Evolutionary conservation across 2,329 filamentous ascomycete species (phyloP).

Genomic region (Colletotrichum tamarilloi): DNA sequence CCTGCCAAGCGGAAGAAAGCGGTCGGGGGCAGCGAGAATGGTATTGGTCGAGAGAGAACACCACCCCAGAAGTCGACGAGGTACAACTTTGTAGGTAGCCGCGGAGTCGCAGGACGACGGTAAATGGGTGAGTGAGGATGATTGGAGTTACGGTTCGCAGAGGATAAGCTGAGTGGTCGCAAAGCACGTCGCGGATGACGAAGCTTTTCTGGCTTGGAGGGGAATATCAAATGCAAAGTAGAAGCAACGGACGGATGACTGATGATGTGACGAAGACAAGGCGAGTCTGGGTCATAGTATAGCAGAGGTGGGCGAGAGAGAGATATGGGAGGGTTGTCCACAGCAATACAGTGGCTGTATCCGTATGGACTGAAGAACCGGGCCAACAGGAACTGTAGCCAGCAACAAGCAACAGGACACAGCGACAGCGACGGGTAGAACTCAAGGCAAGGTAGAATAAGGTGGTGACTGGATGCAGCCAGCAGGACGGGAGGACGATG

Average conservation of each 20-base stretch:
- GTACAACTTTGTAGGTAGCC: background rate
- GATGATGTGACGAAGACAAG: slow-evolving; percentile 29
- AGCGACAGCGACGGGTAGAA: background rate
- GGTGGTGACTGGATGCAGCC: background rate
- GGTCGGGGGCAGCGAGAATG: slow-evolving; percentile 19
- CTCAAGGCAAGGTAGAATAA: background rate
- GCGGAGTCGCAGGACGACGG: background rate
- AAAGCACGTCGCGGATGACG: background rate
- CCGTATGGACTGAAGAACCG: background rate
- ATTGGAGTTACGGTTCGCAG: background rate
- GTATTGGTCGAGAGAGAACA: slow-evolving; percentile 23
- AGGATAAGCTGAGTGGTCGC: background rate
- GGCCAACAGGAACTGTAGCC: background rate
- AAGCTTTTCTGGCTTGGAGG: slow-evolving; percentile 1
- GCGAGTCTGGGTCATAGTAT: background rate
- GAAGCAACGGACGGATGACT: slow-evolving; percentile 10
- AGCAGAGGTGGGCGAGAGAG: background rate
- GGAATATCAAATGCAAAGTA: background rate
- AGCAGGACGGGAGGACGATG: background rate
- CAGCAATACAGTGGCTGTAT: background rate
- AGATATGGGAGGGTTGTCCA: slow-evolving; percentile 10
- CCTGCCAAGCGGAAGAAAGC: slow-evolving; percentile 21
- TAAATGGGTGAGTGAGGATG: background rate
- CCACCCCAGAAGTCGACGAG: slow-evolving; percentile 3
- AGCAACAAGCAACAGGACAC: background rate